Evolutionary conservation across 352 stramenopile genomes (phyloP).

Genomic region (Globisporangium lucens): DNA sequence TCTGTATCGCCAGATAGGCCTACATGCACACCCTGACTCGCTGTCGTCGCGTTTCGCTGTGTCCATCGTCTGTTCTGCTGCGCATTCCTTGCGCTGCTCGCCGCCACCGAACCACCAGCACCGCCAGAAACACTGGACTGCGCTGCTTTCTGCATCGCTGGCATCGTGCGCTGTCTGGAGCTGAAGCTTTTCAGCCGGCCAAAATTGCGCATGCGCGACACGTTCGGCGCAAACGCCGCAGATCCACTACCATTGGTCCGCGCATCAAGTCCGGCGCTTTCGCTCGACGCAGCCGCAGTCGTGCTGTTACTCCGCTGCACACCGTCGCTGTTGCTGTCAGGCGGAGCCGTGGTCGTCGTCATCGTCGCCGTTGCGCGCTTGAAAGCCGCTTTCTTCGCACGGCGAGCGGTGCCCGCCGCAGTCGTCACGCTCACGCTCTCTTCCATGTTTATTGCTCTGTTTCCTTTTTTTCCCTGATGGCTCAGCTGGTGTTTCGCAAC

Average conservation of each 20-base stretch:
- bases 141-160: background rate
- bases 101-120: background rate
- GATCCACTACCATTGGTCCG: background rate
- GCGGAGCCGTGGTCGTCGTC: background rate
- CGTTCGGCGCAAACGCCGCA: conserved; percentile 7
- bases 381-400: conserved; percentile 6
- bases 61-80: background rate
- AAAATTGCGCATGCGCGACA: conserved; percentile 12
- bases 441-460: conserved; percentile 7
- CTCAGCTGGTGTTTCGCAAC: background rate
- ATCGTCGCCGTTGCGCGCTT: background rate
- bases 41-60: background rate
- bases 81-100: background rate
- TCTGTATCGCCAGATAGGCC: conserved; percentile 3
- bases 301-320: background rate
- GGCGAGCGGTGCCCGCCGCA: background rate
- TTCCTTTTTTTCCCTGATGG: background rate
- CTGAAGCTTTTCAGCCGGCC: conserved; percentile 19
- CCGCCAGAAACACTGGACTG: background rate
- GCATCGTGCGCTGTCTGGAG: conserved; percentile 7
- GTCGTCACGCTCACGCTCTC: background rate
- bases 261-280: background rate
- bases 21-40: background rate
- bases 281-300: background rate
- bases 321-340: background rate